Evolutionary conservation across 2,329 filamentous ascomycete genomes (phyloP), one percentile per base, ranked within the genome.

Genomic region (Sporothrix variecibatus): DNA sequence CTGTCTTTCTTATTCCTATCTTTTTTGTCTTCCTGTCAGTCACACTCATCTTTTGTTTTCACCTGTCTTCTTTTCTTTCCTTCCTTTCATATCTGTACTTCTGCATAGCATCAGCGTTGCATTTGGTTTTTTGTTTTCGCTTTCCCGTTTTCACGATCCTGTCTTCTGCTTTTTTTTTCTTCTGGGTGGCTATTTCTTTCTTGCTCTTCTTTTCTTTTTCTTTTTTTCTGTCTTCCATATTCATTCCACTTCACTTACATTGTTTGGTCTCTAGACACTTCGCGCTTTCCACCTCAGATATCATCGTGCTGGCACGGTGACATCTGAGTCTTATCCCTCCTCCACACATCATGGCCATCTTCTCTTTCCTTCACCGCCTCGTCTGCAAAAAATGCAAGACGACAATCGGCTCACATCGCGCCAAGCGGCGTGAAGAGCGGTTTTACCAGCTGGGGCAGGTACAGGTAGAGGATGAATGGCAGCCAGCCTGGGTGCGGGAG

Each of bases 291-390:
- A 43, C 62, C 38, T 43, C 38, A 28, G 62, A 67, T 15, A 46
- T 46, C 62, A 53, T n/a, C 67, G 64, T 28, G 67, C 46, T 38
- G 67, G 67, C 43, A 53, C 67, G 46, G 67, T 26, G 46, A 69
- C 17, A 58, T 31, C 56, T 26, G 28, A 17, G 38, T 23, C 20
- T 49, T 11, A 7, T 20, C n/a, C 51, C n/a, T 12, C n/a, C 7
- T 17, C 43, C 51, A 3, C 20, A 28, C 53, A 46, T 20, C 15
- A 71, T 71, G 69, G 15, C 53, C 17, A 11, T 71, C 34, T 58
- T 71, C 20, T 72, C 70, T n/a, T 62, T 72, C 56, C 5, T 72
- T 17, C 70, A 49, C 40, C 56, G 56, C 23, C 56, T 72, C 26
- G 23, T 62, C 23, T 49, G 56, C 56, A 72, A 64, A 34, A 64